A percentile compares a stretch with the other conserved stretches of the same genome.
Conservation (phyloP, 192 early-diverging fungal genomes). For the Helicostylum pulchrum region DNA sequence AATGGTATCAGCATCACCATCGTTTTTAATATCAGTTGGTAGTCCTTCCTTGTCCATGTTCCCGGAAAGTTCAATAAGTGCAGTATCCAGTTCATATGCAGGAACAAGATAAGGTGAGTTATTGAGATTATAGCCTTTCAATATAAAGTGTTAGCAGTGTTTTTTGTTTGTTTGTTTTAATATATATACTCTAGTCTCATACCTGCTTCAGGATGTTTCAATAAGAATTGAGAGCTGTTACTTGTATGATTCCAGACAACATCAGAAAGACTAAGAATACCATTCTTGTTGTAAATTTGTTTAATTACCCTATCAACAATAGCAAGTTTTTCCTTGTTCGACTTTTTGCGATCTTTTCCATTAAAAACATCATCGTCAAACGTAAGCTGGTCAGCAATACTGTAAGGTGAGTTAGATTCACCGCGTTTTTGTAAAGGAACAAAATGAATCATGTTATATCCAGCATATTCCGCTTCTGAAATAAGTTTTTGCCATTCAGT, state of each 20-base stretch:
- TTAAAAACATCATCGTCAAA: slow-evolving; percentile 87
- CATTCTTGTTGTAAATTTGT: slow-evolving; percentile 60
- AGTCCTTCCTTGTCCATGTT: slow-evolving; percentile 51
- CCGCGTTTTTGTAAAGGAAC: slow-evolving; percentile 92
- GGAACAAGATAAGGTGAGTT: slow-evolving; percentile 91
- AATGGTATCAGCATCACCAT: slow-evolving; percentile 62
- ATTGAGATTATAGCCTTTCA: slow-evolving; percentile 86
- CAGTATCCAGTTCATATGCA: slow-evolving; percentile 93
- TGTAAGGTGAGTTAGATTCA: slow-evolving; percentile 94
- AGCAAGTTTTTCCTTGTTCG: slow-evolving; percentile 55
- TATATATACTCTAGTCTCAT: neutral
- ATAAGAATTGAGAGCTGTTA: slow-evolving; percentile 88
- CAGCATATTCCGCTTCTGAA: slow-evolving; percentile 62
- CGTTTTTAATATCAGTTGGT: slow-evolving; percentile 55
- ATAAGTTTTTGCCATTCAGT: slow-evolving; percentile 74
- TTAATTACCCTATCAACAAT: slow-evolving; percentile 54
- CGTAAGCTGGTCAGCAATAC: slow-evolving; percentile 92
- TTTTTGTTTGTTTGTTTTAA: neutral
- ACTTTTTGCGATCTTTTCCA: slow-evolving; percentile 37
- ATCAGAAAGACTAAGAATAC: slow-evolving; percentile 82
- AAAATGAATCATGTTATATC: slow-evolving; percentile 99
- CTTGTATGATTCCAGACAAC: slow-evolving; percentile 99
- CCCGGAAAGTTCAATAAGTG: slow-evolving; percentile 68
- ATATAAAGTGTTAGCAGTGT: neutral
- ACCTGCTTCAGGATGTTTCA: slow-evolving; percentile 95